Evolutionary conservation across 495 filamentous ascomycete genomes (phyloP), one percentile per base, ranked within the genome.

Genomic region (Evansstolkia leycettana): DNA sequence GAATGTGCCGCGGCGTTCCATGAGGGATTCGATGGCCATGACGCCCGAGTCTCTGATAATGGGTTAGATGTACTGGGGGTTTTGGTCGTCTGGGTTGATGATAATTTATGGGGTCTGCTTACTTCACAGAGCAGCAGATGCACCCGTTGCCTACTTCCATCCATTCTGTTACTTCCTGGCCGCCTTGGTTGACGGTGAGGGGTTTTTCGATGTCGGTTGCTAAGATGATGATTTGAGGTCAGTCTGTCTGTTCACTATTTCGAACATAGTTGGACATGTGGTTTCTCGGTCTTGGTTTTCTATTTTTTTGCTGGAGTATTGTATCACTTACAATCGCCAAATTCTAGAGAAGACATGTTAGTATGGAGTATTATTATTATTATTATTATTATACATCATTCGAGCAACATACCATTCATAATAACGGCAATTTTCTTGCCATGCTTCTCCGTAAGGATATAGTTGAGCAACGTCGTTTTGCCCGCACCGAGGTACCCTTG

Each of bases 61-160:
- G n/a, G 12, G 18, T 17, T 31, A 24, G 25, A 33, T 42, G 5
- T 9, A 9, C 6, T 5, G 6, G 28, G 13, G 7, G 13, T 15
- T 6, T 31, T 7, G 7, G 6, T 31, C 11, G 31, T 33, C 6
- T 33, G 9, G 31, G 7, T 31, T 9, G 25, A 14, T n/a, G 20
- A 14, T 44, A 12, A 39, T 36, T 29, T 9, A 5, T 23, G n/a
- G 8, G 17, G 6, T 1, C 17, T 11, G 16, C 5, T n/a, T 70
- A 89, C 84, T 93, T 98, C 47, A 98, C 88, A 15, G 89, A 93
- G 60, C 90, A 98, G 63, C 90, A 98, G 46, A 98, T 88, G 64
- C 90, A 98, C 39, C 90, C 90, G 49, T 98, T 98, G 29, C 82
- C 85, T 32, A 98, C 76, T 43, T 93, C 84, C 31, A 96, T 75